These are phyloP conservation scores for Crithidia brevicula DNA, from an alignment of 208 protist species.

Conservation along the genomic window DNA sequence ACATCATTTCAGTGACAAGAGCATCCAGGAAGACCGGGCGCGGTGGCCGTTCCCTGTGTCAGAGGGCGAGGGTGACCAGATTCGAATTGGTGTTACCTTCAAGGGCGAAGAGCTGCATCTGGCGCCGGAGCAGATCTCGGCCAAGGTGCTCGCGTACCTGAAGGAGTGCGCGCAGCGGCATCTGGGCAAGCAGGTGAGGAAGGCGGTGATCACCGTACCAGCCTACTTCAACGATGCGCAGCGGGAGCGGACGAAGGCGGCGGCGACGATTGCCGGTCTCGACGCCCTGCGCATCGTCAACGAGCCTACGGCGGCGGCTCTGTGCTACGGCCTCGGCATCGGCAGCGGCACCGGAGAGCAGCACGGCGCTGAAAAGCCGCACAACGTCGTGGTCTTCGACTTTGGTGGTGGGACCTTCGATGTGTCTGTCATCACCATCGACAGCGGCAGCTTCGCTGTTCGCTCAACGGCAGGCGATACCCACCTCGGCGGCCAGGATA, in stretches of 20 bases:
- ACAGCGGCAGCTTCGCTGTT: slow-evolving; percentile 98
- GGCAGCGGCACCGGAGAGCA: slow-evolving; percentile 54
- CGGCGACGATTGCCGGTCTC: slow-evolving; percentile 97
- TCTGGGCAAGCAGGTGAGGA: slow-evolving; percentile 88
- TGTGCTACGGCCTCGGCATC: slow-evolving; percentile 98
- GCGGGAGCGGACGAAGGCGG: slow-evolving; percentile 97
- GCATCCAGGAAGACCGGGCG: slow-evolving; percentile 90
- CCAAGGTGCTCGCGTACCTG: slow-evolving; percentile 97
- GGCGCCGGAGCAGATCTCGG: slow-evolving; percentile 97
- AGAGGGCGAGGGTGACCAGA: slow-evolving; percentile 55
- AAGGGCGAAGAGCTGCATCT: slow-evolving; percentile 70
- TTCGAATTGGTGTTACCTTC: slow-evolving; percentile 61
- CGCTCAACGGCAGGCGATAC: slow-evolving; percentile 98
- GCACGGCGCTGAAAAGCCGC: slow-evolving; percentile 44
- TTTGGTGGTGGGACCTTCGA: slow-evolving; percentile 99
- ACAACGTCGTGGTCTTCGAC: slow-evolving; percentile 98
- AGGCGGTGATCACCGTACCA: slow-evolving; percentile 98
- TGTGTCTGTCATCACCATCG: slow-evolving; percentile 98
- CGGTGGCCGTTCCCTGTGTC: slow-evolving; percentile 96
- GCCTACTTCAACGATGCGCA: slow-evolving; percentile 99
- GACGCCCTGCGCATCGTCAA: slow-evolving; percentile 99
- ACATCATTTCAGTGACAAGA: slow-evolving; percentile 82
- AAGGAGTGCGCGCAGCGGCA: slow-evolving; percentile 96
- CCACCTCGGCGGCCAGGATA: slow-evolving; percentile 99
- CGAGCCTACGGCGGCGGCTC: slow-evolving; percentile 98